Evolutionary conservation across 2,329 filamentous ascomycete species (phyloP).

Genomic region (Fusarium sarcochroum): DNA sequence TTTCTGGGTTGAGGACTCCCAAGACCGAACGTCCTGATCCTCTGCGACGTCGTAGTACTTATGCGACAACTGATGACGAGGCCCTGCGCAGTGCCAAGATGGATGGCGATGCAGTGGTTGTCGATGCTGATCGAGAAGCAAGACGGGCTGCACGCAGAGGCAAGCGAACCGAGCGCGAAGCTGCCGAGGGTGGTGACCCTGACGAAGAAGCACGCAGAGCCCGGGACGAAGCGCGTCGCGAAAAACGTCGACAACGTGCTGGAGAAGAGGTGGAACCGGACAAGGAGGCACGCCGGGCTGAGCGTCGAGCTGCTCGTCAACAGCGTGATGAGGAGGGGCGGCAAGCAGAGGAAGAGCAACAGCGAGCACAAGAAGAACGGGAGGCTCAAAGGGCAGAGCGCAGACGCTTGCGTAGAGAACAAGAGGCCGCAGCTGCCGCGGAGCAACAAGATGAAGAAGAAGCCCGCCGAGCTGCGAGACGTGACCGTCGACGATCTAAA

Average conservation of each 20-base stretch:
- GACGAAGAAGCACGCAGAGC: slow-evolving; percentile 69
- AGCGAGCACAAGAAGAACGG: slow-evolving; percentile 65
- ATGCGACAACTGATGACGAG: slow-evolving; percentile 66
- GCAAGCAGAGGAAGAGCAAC: slow-evolving; percentile 61
- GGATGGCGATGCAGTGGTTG: slow-evolving; percentile 63
- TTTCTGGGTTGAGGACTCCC: slow-evolving; percentile 70
- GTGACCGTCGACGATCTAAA: slow-evolving; percentile 65
- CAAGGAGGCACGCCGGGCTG: slow-evolving; percentile 69
- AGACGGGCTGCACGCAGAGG: slow-evolving; percentile 74
- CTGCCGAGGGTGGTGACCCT: slow-evolving; percentile 68
- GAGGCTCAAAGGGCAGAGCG: slow-evolving; percentile 66
- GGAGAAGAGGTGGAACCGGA: slow-evolving; percentile 65
- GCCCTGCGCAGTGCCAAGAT: slow-evolving; percentile 61
- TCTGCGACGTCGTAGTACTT: slow-evolving; percentile 64
- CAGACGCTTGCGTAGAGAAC: slow-evolving; percentile 64
- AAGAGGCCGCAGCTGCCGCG: slow-evolving; percentile 60
- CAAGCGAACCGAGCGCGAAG: slow-evolving; percentile 64
- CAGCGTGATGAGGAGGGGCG: slow-evolving; percentile 62
- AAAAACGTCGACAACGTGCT: slow-evolving; percentile 66
- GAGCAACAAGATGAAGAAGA: slow-evolving; percentile 63
- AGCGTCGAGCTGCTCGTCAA: slow-evolving; percentile 61
- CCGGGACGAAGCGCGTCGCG: slow-evolving; percentile 70
- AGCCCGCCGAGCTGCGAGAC: slow-evolving; percentile 60
- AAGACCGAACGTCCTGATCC: slow-evolving; percentile 57
- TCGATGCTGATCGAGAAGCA: slow-evolving; percentile 72